Conservation (phyloP, 2,329 filamentous ascomycete species). For the Cryphonectria nitschkei region DNA sequence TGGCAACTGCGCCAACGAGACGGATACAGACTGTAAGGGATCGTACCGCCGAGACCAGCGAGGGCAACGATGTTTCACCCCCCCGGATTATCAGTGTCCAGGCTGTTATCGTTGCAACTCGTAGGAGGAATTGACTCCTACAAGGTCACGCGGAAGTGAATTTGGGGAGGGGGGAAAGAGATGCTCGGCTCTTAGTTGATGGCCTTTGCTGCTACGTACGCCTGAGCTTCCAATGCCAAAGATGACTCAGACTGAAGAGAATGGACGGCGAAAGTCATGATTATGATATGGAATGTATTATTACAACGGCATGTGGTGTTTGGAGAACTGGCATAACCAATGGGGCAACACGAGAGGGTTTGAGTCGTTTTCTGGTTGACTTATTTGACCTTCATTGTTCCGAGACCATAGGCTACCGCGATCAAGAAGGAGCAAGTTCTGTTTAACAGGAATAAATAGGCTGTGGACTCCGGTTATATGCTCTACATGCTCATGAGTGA, state of each 20-base stretch:
- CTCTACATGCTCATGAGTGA: neutral
- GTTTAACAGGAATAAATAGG: neutral
- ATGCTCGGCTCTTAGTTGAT: neutral
- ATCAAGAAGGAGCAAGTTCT: neutral
- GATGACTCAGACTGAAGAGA: neutral
- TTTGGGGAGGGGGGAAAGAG: neutral
- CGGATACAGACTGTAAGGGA: neutral
- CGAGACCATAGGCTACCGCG: neutral
- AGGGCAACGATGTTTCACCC: neutral
- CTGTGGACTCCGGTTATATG: neutral
- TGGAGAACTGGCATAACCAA: neutral
- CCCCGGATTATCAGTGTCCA: neutral
- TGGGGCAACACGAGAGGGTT: neutral
- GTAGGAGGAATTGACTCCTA: neutral
- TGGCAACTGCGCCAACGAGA: neutral
- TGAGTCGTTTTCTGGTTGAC: neutral
- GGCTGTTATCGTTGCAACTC: neutral
- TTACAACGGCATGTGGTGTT: constrained; percentile 1
- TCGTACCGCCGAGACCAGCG: neutral
- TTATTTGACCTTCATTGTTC: neutral
- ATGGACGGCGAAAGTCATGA: neutral
- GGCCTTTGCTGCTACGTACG: neutral
- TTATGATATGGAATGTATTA: neutral
- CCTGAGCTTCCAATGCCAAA: neutral
- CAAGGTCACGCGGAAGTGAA: neutral